These are phyloP conservation scores for Fomes fomentarius DNA, from an alignment of 1,284 basidiomycete genomes.

Conservation along the genomic window DNA sequence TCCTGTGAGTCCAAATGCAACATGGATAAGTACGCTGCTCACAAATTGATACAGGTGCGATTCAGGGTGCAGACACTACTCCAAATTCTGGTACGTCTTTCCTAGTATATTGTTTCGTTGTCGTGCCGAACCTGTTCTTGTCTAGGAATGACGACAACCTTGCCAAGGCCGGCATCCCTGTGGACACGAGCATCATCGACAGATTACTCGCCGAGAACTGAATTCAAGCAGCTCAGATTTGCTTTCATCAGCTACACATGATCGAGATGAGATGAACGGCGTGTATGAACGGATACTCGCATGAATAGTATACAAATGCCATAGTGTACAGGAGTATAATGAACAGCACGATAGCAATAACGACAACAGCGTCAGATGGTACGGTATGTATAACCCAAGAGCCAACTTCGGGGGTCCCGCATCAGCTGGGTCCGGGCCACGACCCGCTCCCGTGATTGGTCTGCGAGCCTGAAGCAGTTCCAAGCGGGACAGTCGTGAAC, in stretches of 20 bases:
- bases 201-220: slow-evolving; percentile 44
- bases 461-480: slow-evolving; percentile 23
- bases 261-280: background rate
- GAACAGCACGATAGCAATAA: slow-evolving; percentile 27
- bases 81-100: slow-evolving; percentile 49
- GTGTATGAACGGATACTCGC: slow-evolving; percentile 16
- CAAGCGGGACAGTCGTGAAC: slow-evolving; percentile 31
- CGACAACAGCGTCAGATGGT: slow-evolving; percentile 11
- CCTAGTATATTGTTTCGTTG: too few species aligned
- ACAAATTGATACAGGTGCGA: slow-evolving; percentile 67
- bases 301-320: slow-evolving; percentile 29
- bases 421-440: slow-evolving; percentile 9
- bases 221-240: too few species aligned
- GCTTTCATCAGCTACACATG: too few species aligned
- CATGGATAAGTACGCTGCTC: background rate
- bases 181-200: slow-evolving; percentile 57
- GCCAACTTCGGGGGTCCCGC: too few species aligned
- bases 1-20: slow-evolving; percentile 58
- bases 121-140: background rate
- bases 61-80: slow-evolving; percentile 85
- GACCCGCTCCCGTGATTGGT: too few species aligned
- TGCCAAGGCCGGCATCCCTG: slow-evolving; percentile 57
- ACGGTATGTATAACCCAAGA: slow-evolving; percentile 7
- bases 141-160: slow-evolving; percentile 83
- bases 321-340: slow-evolving; percentile 27